A percentile compares a stretch with the other conserved stretches of the same genome.
phyloP scores from a whole-genome alignment of 2,329 filamentous ascomycete species.

The Aspergillus sclerotialis region DNA sequence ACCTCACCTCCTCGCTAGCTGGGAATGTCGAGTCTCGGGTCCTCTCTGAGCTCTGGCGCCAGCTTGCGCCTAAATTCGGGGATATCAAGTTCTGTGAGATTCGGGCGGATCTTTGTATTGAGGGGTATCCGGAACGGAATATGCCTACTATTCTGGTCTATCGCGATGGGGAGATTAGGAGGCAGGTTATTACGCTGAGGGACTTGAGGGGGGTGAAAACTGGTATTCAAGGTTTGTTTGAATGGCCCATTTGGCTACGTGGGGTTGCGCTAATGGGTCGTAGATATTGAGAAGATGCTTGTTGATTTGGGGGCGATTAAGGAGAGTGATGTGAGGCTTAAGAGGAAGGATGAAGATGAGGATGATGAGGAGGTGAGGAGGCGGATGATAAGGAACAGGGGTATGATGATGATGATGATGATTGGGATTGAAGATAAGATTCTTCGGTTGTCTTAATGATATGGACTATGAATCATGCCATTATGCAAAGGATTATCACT shows the following conservation, averaged over 20 bases:
- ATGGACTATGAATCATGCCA: conserved; percentile 5
- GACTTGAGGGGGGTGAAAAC: conserved; percentile 68
- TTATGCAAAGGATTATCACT: too few species aligned
- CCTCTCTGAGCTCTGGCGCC: conserved; percentile 76
- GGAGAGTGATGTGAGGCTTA: conserved; percentile 69
- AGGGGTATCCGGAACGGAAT: conserved; percentile 91
- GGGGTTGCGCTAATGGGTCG: too few species aligned
- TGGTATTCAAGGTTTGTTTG: conserved; percentile 47
- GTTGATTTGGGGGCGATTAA: conserved; percentile 75
- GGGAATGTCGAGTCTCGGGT: conserved; percentile 81
- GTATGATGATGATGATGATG: conserved; percentile 47
- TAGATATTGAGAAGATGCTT: conserved; percentile 71
- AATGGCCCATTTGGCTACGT: too few species aligned
- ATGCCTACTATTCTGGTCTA: conserved; percentile 92
- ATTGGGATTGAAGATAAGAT: conserved; percentile 46
- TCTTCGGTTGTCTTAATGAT: neutral
- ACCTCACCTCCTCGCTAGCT: conserved; percentile 70
- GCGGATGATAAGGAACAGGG: conserved; percentile 44
- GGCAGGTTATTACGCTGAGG: conserved; percentile 82
- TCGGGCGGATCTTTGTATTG: conserved; percentile 82
- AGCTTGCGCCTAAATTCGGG: conserved; percentile 76
- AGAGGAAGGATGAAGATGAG: conserved; percentile 50
- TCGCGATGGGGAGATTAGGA: conserved; percentile 83
- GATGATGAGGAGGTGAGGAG: conserved; percentile 47
- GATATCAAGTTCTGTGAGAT: conserved; percentile 99